Conservation (phyloP, 495 filamentous ascomycete genomes). For the Umbilicaria muhlenbergii region DNA sequence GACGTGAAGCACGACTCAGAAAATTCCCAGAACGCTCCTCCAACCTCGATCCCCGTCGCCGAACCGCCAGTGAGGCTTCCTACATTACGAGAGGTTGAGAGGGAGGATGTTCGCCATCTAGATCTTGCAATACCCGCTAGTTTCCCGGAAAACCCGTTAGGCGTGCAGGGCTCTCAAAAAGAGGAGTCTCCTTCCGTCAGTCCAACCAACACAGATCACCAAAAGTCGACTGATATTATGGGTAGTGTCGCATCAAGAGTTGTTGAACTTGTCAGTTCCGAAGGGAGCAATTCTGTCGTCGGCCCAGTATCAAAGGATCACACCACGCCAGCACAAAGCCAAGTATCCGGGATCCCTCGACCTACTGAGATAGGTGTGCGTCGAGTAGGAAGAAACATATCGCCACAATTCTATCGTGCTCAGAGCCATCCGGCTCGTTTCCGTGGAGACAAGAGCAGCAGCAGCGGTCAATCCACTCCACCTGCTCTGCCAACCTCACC, state of each 20-base stretch:
- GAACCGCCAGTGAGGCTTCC: background rate
- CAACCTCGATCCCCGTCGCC: background rate
- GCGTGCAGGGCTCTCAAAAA: too few species aligned
- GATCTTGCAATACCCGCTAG: slow-evolving; percentile 49
- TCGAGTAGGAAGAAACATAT: slow-evolving; percentile 27
- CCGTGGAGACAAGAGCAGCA: slow-evolving; percentile 16
- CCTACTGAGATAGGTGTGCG: slow-evolving; percentile 28
- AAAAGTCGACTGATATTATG: too few species aligned
- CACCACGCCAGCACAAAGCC: background rate
- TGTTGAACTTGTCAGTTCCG: too few species aligned
- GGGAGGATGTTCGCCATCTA: slow-evolving; percentile 48
- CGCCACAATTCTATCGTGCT: slow-evolving; percentile 52
- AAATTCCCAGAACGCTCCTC: background rate
- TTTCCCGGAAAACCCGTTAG: slow-evolving; percentile 14
- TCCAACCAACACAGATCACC: too few species aligned
- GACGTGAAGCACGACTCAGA: background rate
- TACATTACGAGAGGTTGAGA: background rate
- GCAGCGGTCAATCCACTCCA: slow-evolving; percentile 4
- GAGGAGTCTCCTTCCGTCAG: too few species aligned
- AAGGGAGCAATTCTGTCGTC: too few species aligned
- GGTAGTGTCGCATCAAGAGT: too few species aligned
- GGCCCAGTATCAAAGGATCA: too few species aligned
- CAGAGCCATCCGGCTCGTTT: slow-evolving; percentile 49
- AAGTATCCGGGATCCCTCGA: slow-evolving; percentile 35
- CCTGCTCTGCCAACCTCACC: background rate